phyloP scores from a whole-genome alignment of 495 filamentous ascomycete species.

The Chlorociboria aeruginascens region DNA sequence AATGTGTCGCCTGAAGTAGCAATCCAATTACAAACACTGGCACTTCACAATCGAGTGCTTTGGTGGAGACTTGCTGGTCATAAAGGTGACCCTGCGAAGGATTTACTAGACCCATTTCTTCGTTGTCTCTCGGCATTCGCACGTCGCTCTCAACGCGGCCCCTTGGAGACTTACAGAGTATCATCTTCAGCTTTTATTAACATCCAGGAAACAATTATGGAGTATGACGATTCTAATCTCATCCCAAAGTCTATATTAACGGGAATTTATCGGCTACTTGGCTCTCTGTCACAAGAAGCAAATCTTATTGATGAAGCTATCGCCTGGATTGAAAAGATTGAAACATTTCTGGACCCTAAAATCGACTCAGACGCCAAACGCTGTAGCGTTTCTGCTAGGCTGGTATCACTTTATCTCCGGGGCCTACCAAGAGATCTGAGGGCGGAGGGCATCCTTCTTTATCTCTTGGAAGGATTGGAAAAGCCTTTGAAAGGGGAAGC shows the following conservation, averaged over 20 bases:
- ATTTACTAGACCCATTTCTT: constrained; percentile 56
- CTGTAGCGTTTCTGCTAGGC: constrained; percentile 29
- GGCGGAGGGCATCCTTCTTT: constrained; percentile 28
- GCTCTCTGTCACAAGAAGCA: constrained; percentile 31
- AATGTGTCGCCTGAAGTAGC: constrained; percentile 44
- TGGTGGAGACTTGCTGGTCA: constrained; percentile 70
- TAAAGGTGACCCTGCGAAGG: constrained; percentile 50
- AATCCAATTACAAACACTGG: constrained; percentile 54
- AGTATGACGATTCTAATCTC: constrained; percentile 4
- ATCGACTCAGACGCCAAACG: constrained; percentile 31
- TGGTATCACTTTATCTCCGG: constrained; percentile 32
- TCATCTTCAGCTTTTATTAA: constrained; percentile 1
- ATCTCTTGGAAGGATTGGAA: constrained; percentile 39
- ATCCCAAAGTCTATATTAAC: not conserved
- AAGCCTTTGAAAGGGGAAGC: constrained; percentile 51
- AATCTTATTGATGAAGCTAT: constrained; percentile 32
- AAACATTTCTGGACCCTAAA: constrained; percentile 17
- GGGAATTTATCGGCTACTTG: constrained; percentile 21
- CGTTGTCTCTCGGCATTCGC: constrained; percentile 52
- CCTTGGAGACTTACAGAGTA: constrained; percentile 5
- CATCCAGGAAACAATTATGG: constrained; percentile 3
- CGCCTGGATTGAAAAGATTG: constrained; percentile 32
- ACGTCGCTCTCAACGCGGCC: constrained; percentile 28
- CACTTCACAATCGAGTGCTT: constrained; percentile 49
- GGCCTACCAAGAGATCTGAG: constrained; percentile 19